Evolutionary conservation across 805 yeast species (phyloP), one percentile per base, ranked within the genome.

Genomic region (Isabelozyma rhagii): DNA sequence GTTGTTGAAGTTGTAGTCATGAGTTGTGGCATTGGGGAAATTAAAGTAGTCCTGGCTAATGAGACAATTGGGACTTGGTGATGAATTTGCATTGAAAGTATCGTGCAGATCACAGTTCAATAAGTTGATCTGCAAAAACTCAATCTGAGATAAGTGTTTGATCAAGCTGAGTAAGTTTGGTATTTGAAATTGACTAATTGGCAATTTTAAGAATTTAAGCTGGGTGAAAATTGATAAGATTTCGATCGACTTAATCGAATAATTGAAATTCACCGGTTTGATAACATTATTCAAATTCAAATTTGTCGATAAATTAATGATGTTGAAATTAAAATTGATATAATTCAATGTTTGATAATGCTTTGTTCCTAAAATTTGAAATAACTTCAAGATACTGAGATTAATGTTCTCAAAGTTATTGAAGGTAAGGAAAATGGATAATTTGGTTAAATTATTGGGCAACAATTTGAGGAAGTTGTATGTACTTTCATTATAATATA

Each of bases 21-120:
- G 45, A 9, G 40, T 48, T 21, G 29, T 9, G 14, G 55, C 17
- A 40, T 41, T 40, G n/a, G 54, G 50, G 34, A 47, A 46, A 29
- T 44, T 40, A 38, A 52, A 52, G 39, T 44, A 49, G 29, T 48
- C 49, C 38, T 41, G 50, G 43, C 46, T 42, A n/a, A 54, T 48
- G 21, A 54, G 44, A 10, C 13, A 31, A 3, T 44, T 28, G 14
- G 40, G 11, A 14, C 28, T 14, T 7, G 45, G 39, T 14, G 39
- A 14, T 11, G 42, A 31, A 4, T 41, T 18, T 2, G 46, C 13
- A 8, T 46, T 13, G 8, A 31, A 31, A 31, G n/a, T 31, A 31
- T 31, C 36, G 11, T 47, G 28, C 43, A 25, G 25, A 7, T 21
- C 13, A 5, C 39, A 47, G 15, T 45, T 39, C 13, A 40, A 44